Conservation (phyloP, 202 grass and related monocot genomes). For the Saccharum hybrid region DNA sequence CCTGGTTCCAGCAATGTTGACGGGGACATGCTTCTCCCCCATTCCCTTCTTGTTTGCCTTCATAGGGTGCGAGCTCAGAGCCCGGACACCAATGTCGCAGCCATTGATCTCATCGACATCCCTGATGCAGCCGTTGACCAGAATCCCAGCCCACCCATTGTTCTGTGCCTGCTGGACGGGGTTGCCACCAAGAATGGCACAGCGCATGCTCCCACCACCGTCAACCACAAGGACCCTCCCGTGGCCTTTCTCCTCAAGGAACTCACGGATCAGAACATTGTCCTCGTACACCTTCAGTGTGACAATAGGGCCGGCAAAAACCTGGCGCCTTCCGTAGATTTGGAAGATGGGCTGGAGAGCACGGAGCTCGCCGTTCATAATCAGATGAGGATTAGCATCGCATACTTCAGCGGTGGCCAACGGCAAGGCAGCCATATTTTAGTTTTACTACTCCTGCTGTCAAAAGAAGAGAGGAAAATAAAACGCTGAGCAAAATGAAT, state of each 20-base stretch:
- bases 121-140: constrained; percentile 81
- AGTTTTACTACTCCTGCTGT: constrained; percentile 23
- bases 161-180: constrained; percentile 77
- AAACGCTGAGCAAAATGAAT: neutral
- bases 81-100: constrained; percentile 76
- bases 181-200: constrained; percentile 87
- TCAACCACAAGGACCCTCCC: constrained; percentile 62
- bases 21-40: constrained; percentile 68
- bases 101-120: constrained; percentile 88
- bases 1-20: constrained; percentile 61
- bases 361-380: constrained; percentile 60
- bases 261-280: constrained; percentile 70
- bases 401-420: constrained; percentile 71
- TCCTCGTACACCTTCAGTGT: constrained; percentile 82
- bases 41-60: constrained; percentile 82
- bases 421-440: constrained; percentile 53
- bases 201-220: constrained; percentile 80
- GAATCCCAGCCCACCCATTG: constrained; percentile 84
- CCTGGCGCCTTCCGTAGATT: constrained; percentile 59
- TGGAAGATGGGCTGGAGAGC: constrained; percentile 66
- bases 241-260: constrained; percentile 68
- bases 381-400: constrained; percentile 59
- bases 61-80: constrained; percentile 76
- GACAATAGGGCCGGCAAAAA: constrained; percentile 64
- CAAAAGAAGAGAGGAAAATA: neutral